phyloP scores from a whole-genome alignment of 306 rosid genomes.

The Acacia melanoxylon region DNA sequence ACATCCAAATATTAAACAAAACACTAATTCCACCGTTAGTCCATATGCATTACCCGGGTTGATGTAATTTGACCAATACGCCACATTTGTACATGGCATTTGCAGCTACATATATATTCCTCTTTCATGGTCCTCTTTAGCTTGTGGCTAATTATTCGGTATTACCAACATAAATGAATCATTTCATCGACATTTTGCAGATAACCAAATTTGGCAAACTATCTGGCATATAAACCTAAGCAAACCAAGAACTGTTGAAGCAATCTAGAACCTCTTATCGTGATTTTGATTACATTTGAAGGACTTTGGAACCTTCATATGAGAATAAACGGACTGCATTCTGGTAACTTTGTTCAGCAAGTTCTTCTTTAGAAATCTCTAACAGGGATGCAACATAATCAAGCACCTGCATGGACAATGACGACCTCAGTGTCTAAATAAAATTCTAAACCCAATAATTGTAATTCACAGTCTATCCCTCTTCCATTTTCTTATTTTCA shows the following conservation, averaged over 20 bases:
- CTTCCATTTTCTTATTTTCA: slow-evolving; percentile 1
- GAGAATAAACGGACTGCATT: not conserved
- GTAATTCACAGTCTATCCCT: not conserved
- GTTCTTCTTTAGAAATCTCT: slow-evolving; percentile 49
- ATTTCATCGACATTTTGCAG: not conserved
- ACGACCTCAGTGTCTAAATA: not conserved
- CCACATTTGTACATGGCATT: not conserved
- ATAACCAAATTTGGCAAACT: too few relatives aligned
- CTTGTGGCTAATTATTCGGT: not conserved
- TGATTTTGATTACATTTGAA: not conserved
- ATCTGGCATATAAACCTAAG: not conserved
- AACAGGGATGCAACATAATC: slow-evolving; percentile 53
- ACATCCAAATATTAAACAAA: not conserved
- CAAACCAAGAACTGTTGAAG: not conserved
- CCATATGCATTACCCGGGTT: not conserved
- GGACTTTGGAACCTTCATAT: slow-evolving; percentile 2
- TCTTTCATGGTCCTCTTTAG: not conserved
- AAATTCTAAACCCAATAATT: not conserved
- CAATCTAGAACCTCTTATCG: not conserved
- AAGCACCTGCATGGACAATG: slow-evolving; percentile 43
- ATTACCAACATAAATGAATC: not conserved
- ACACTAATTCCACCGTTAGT: not conserved
- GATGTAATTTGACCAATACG: not conserved
- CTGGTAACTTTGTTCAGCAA: not conserved
- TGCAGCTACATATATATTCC: not conserved